phyloP scores from a whole-genome alignment of 2,329 filamentous ascomycete genomes.

The Anthostomella pinea region DNA sequence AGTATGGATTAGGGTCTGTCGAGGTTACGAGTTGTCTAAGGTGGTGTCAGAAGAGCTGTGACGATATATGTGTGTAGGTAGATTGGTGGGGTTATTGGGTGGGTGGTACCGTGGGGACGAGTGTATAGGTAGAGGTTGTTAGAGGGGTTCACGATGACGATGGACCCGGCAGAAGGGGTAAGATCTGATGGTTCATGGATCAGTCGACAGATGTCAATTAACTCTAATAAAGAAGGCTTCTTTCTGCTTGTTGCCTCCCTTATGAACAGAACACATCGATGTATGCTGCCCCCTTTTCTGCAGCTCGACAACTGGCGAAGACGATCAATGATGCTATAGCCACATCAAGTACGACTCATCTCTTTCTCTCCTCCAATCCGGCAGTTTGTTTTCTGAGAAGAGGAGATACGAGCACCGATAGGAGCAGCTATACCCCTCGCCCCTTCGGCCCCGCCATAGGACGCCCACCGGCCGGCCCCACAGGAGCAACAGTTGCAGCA shows the following conservation, averaged over 20 bases:
- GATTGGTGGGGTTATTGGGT: background rate
- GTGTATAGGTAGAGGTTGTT: background rate
- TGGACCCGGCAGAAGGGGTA: background rate
- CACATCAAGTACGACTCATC: too few relatives aligned
- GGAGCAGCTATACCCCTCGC: too few relatives aligned
- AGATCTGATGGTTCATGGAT: too few relatives aligned
- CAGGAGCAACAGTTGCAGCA: background rate
- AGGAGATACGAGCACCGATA: too few relatives aligned
- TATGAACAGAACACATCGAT: too few relatives aligned
- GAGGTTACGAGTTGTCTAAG: background rate
- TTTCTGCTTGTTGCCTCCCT: too few relatives aligned
- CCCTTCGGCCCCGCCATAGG: conserved; percentile 9
- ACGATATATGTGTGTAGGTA: background rate
- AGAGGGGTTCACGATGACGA: conserved; percentile 8
- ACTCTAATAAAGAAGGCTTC: too few relatives aligned
- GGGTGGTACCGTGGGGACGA: background rate
- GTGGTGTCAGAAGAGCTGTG: background rate
- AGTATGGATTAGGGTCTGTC: background rate
- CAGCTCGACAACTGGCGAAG: too few relatives aligned
- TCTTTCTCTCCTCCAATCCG: conserved; percentile 5
- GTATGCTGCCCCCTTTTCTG: too few relatives aligned
- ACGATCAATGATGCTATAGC: too few relatives aligned
- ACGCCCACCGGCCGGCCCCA: conserved; percentile 6
- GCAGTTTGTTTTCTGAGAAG: conserved; percentile 11
- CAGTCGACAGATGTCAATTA: too few relatives aligned